Conservation (phyloP, 2,329 filamentous ascomycete species). For the Incumbomyces lentus region DNA sequence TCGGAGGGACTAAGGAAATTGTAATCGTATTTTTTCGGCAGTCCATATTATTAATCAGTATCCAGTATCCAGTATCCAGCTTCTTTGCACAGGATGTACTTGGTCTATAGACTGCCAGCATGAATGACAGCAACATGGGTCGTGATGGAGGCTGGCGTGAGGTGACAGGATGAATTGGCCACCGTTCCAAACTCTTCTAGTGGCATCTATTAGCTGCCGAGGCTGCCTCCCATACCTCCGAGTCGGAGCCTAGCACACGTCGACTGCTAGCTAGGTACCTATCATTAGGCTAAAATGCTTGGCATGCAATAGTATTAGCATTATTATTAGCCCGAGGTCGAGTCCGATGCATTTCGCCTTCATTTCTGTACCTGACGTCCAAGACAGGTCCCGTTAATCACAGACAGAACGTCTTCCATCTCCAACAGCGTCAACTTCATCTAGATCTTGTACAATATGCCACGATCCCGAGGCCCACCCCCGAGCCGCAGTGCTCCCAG, state of each 20-base stretch:
- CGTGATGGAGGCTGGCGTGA: too few species aligned
- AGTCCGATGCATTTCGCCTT: constrained; percentile 1
- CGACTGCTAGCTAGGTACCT: too few species aligned
- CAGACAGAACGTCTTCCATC: neutral
- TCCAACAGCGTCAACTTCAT: constrained; percentile 13
- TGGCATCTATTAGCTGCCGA: neutral
- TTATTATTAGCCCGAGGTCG: too few species aligned
- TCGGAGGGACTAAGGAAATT: neutral
- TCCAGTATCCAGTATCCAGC: too few species aligned
- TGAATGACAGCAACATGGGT: too few species aligned
- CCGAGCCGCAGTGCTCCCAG: constrained; percentile 45
- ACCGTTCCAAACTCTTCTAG: constrained; percentile 3
- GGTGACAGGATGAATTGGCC: too few species aligned
- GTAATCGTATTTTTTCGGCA: neutral
- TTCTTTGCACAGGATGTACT: neutral
- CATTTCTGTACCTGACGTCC: neutral
- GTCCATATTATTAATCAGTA: too few species aligned
- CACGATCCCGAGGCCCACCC: constrained; percentile 58
- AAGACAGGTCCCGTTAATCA: too few species aligned
- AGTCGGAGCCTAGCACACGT: too few species aligned
- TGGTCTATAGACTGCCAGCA: too few species aligned
- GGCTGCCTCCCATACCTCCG: neutral
- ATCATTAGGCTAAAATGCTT: too few species aligned
- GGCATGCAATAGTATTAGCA: too few species aligned
- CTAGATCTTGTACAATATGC: constrained; percentile 47